Base-by-base conservation (phyloP, 2,329 filamentous ascomycete genomes). In the Myriosclerotinia curreyana region DNA sequence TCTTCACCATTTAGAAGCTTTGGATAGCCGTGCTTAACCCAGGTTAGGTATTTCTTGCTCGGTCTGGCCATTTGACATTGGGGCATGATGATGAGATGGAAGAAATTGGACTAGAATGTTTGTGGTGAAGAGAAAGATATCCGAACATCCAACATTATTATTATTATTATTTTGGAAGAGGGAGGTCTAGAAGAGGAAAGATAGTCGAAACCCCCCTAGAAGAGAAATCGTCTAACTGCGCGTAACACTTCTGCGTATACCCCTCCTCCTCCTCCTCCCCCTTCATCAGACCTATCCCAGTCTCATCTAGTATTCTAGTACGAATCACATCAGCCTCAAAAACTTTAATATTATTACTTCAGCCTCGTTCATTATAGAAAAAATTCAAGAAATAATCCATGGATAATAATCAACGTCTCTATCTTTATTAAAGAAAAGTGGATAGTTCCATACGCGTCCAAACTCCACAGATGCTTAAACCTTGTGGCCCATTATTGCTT, bases 1-100 rank as follows among this genome's bases (percentile, higher is more conserved):
- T 46, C 54, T 56, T 56, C 54, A 34, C 54, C 46, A 5, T 31
- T 31, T 31, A 46, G 54, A 56, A 56, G 54, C 17, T 44, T 28
- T 31, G 20, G 17, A 44, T 11, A 56, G n/a, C 17, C 25, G 25
- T 56, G 25, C 38, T 31, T n/a, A 31, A 44, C 40, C 53, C 40
- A 5, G 17, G 12, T 9, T 11, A 38, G 25, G 5, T 14, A 8
- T 31, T 15, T n/a, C 46, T 28, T 31, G 38, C 20, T n/a, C 17
- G 42, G 17, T n/a, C 38, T 44, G 15, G 53, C 53, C 38, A 31
- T 22, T 9, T n/a, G 20, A 11, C 17, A 42, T 42, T 15, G 6
- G 40, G 17, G 40, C 28, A 14, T 3, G 31, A 34, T 25, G 8
- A 51, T 20, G 36, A 28, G 22, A 54, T 34, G 34, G n/a, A 40